phyloP scores from a whole-genome alignment of 2,329 filamentous ascomycete genomes.

The Coniella lustricola region DNA sequence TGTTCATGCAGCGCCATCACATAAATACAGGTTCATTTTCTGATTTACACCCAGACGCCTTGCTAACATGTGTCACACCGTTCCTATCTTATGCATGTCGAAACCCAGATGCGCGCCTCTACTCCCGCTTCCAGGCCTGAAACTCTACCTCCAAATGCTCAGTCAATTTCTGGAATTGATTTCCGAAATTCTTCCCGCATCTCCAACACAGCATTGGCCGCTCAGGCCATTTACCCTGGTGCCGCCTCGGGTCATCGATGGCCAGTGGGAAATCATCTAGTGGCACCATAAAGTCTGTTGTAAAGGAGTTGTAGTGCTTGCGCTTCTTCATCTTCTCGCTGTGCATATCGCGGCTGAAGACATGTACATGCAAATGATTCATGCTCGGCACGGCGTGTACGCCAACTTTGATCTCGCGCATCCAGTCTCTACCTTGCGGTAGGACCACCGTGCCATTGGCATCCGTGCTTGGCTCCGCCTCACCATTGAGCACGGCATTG shows the following conservation, averaged over 20 bases:
- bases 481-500: conserved; percentile 59
- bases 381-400: conserved; percentile 87
- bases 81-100: not conserved
- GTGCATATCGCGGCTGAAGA: conserved; percentile 73
- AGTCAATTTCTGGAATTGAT: conserved; percentile 67
- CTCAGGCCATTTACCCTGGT: conserved; percentile 52
- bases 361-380: conserved; percentile 86
- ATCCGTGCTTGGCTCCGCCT: conserved; percentile 58
- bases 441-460: conserved; percentile 44
- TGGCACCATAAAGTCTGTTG: conserved; percentile 73
- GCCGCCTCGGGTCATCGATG: conserved; percentile 54
- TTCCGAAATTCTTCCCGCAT: conserved; percentile 67
- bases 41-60: no score
- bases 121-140: conserved; percentile 41
- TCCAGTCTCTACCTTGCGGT: conserved; percentile 73
- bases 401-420: conserved; percentile 64
- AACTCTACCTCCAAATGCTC: conserved; percentile 59
- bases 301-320: conserved; percentile 91
- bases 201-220: conserved; percentile 75
- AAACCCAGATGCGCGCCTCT: not conserved
- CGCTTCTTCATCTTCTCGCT: conserved; percentile 66
- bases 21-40: no score
- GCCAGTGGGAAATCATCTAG: conserved; percentile 74
- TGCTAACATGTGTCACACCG: no score
- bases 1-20: no score